These are phyloP conservation scores for Alisma plantagoaquatica DNA, from an alignment of 106 monocot species.

Conservation along the genomic window DNA sequence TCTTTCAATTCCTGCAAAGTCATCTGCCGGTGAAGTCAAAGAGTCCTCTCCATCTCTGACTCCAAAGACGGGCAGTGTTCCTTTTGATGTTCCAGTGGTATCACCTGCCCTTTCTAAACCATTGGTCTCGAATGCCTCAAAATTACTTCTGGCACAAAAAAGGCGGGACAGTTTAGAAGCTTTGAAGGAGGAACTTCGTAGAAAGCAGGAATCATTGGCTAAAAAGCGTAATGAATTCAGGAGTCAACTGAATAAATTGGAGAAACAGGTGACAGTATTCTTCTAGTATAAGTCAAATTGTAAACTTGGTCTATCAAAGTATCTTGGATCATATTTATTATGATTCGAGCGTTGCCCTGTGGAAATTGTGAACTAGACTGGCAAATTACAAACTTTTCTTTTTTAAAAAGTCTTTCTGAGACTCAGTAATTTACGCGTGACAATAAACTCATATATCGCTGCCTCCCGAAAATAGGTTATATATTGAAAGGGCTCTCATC, in stretches of 20 bases:
- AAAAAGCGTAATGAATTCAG: conserved; percentile 80
- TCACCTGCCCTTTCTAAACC: conserved; percentile 17
- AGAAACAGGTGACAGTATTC: conserved; percentile 66
- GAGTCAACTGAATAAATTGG: conserved; percentile 66
- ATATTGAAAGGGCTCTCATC: no score
- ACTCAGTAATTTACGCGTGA: neutral
- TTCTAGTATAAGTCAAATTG: neutral
- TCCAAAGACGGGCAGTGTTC: conserved; percentile 22
- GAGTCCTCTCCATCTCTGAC: conserved; percentile 20
- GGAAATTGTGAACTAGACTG: neutral
- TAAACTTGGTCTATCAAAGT: neutral
- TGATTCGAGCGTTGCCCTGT: no score
- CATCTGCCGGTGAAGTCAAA: conserved; percentile 24
- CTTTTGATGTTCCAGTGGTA: conserved; percentile 12
- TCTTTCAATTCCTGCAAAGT: conserved; percentile 12
- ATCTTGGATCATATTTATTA: no score
- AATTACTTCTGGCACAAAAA: conserved; percentile 33
- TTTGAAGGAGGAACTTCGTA: conserved; percentile 88
- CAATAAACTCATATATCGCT: neutral
- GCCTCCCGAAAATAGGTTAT: no score
- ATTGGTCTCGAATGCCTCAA: conserved; percentile 19
- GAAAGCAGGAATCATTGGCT: conserved; percentile 69
- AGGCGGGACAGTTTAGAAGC: conserved; percentile 55
- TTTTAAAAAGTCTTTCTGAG: neutral
- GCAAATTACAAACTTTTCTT: neutral